Evolutionary conservation across 192 early-diverging fungal genomes (phyloP), one percentile per base, ranked within the genome.

Genomic region (Coemansia sp.): DNA sequence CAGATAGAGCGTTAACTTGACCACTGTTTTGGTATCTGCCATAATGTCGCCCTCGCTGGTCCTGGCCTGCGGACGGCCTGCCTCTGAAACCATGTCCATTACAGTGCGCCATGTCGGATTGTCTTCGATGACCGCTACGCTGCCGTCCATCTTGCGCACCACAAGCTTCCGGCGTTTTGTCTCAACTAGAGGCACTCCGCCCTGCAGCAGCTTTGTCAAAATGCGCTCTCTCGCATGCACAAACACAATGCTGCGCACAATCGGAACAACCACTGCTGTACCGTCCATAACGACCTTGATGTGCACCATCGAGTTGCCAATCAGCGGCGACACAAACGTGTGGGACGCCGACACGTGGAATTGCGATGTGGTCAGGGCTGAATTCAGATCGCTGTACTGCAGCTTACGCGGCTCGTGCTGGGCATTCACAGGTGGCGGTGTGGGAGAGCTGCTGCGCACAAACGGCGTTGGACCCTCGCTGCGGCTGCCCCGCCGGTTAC

Each of bases 231-330:
- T 64, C 2, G 72, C 78, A 7, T 59, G 68, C 0, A 72, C 78
- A 81, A 81, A 81, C 65, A 81, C 72, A n/a, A 71, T 54, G 8
- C 57, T 60, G 59, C 65, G 72, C 54, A 67, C 26, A 68, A 81
- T 68, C 9, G 78, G 65, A 53, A 81, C 59, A 9, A 81, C 60
- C 3, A 74, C 60, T 3, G 50, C 49, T 17, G 44, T 71, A 6
- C 44, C 42, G 56, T 74, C 72, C 72, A 81, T 60, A 25, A 81
- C 17, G 3, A 74, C 78, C 52, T 81, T 81, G 52, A 81, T 56
- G 49, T 74, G 78, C 4, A 81, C 57, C 68, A 74, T 81, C 9
- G 78, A 81, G 63, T 74, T 74, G 36, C 78, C 65, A n/a, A 81
- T 59, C 14, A 81, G 72, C 28, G 72, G 59, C 36, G 72, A 68